These are phyloP conservation scores for Ascomycota sp. DNA, from an alignment of 2,329 filamentous ascomycete species.

Conservation along the genomic window DNA sequence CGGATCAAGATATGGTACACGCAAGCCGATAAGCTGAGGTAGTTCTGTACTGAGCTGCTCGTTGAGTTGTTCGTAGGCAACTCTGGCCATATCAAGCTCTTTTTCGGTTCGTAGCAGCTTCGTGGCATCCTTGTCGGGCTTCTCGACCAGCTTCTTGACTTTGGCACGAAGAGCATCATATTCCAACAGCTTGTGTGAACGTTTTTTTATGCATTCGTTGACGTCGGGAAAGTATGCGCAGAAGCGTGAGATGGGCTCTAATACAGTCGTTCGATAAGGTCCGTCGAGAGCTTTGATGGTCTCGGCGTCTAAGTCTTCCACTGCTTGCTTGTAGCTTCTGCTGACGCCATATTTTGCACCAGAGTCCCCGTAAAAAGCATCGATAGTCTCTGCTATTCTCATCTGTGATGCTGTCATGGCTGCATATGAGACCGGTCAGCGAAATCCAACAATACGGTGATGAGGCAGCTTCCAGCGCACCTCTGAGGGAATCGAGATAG, in stretches of 20 bases:
- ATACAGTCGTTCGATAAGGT: constrained; percentile 80
- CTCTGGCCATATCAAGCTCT: constrained; percentile 85
- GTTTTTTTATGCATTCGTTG: constrained; percentile 98
- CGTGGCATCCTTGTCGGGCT: constrained; percentile 94
- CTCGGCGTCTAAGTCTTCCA: constrained; percentile 92
- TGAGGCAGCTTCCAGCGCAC: constrained; percentile 18
- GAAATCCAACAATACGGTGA: not conserved
- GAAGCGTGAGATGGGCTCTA: constrained; percentile 89
- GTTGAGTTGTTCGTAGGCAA: constrained; percentile 89
- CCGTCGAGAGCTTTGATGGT: constrained; percentile 97
- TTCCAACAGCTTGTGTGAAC: constrained; percentile 93
- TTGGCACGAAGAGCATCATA: constrained; percentile 91
- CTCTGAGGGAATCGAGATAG: constrained; percentile 86
- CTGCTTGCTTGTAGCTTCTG: constrained; percentile 93
- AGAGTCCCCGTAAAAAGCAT: constrained; percentile 94
- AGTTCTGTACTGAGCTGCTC: constrained; percentile 86
- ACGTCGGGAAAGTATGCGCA: constrained; percentile 98
- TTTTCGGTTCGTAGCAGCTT: constrained; percentile 93
- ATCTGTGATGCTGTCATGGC: constrained; percentile 99
- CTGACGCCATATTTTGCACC: constrained; percentile 89
- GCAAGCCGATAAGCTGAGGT: constrained; percentile 87
- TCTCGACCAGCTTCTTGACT: constrained; percentile 92
- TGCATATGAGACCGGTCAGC: constrained; percentile 11
- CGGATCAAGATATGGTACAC: constrained; percentile 91
- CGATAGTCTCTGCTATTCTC: constrained; percentile 97